phyloP scores from a whole-genome alignment of 208 protist genomes.

The Spongospora subterranea region DNA sequence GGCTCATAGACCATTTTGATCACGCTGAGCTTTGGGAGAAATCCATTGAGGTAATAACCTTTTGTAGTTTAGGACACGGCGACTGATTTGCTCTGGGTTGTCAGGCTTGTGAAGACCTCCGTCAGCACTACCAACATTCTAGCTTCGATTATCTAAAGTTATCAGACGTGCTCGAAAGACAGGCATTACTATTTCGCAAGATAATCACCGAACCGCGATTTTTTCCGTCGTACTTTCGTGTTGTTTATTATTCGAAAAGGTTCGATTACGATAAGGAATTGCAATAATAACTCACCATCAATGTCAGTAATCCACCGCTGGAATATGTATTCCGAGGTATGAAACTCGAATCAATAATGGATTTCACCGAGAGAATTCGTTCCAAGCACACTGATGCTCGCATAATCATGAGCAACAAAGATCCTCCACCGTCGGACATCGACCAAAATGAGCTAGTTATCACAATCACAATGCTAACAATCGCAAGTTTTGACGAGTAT shows the following conservation, averaged over 20 bases:
- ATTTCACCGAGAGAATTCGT: constrained; percentile 6
- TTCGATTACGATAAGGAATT: neutral
- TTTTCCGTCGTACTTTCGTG: constrained; percentile 51
- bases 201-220: constrained; percentile 21
- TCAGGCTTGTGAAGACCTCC: constrained; percentile 12
- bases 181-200: constrained; percentile 28
- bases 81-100: neutral
- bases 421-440: neutral
- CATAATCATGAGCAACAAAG: constrained; percentile 24
- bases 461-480: neutral
- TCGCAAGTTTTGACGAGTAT: neutral
- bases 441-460: constrained; percentile 7
- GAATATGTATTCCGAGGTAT: constrained; percentile 24
- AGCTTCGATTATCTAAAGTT: neutral
- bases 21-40: constrained; percentile 22
- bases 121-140: neutral
- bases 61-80: neutral
- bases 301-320: neutral
- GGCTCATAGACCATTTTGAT: constrained; percentile 15
- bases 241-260: neutral
- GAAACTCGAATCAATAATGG: constrained; percentile 45
- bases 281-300: neutral
- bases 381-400: neutral
- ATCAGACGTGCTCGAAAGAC: neutral
- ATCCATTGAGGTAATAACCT: neutral